Base-by-base conservation (phyloP, 129 eudicot genomes). In the Escallonia rubra region DNA sequence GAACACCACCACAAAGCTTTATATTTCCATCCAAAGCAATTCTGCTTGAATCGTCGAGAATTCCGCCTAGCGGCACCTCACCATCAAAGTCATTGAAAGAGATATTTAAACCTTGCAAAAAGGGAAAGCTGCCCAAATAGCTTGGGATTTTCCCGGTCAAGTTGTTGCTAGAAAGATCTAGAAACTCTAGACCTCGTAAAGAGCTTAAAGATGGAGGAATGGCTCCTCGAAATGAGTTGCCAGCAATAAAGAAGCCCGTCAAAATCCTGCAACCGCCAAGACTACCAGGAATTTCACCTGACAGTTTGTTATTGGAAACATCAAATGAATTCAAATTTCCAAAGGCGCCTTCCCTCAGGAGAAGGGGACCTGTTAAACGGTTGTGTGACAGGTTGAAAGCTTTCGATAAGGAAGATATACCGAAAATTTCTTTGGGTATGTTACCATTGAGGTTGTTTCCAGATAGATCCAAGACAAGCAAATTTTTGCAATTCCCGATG, bases 121-220 rank as follows among this genome's bases (percentile, higher is more conserved):
- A 8, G 2, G 13, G 7, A 3, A 75, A 15, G 6, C 46, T 23
- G 5, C 23, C 8, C n/a, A 75, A n/a, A 43, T 41, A 61, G 4
- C 6, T 44, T 68, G 80, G 80, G 59, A 75, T 61, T 7, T 23
- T 14, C 1, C 80, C 80, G 2, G 71, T 62, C 11, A 76, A 62
- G 41, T 76, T 63, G 10, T 76, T 76, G 6, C 65, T 6, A 4
- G 80, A 76, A 39, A 76, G 75, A 55, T 75, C 70, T 15, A 75
- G 58, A 10, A 43, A 41, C 61, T 43, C 57, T 3, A 75, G 11
- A 10, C 71, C 66, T 7, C 8, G 62, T 61, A 69, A 76, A 43
- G 59, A 13, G 13, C 50, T 57, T 4, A 69, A 11, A 0, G 40
- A 61, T 5, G 41, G 8, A 59, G 80, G 80, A 12, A 76, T 76